Evolutionary conservation across 805 yeast genomes (phyloP).

Genomic region (Hanseniaspora thailandica): DNA sequence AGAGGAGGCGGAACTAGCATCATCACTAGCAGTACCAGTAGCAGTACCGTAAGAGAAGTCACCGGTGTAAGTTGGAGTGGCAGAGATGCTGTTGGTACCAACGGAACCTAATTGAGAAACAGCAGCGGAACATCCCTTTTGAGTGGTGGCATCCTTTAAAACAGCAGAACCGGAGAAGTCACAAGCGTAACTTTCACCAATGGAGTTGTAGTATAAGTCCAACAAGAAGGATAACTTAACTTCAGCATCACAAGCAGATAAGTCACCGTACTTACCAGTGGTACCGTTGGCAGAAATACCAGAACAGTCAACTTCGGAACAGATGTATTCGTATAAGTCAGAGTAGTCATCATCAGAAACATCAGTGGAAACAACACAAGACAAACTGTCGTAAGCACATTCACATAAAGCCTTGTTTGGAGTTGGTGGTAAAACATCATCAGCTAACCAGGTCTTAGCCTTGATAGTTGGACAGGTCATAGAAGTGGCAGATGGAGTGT

Average conservation of each 20-base stretch:
- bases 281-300: constrained; percentile 55
- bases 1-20: constrained; percentile 11
- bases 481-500: constrained; percentile 34
- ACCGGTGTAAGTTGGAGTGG: constrained; percentile 27
- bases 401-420: constrained; percentile 55
- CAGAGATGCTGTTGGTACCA: constrained; percentile 33
- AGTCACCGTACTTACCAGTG: constrained; percentile 57
- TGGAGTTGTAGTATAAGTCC: constrained; percentile 50
- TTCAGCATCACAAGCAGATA: constrained; percentile 58
- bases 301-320: constrained; percentile 46
- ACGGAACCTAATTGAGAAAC: constrained; percentile 53
- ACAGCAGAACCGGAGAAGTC: constrained; percentile 60
- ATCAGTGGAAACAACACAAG: constrained; percentile 39
- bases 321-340: constrained; percentile 45
- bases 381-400: constrained; percentile 45
- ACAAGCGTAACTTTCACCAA: constrained; percentile 42
- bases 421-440: constrained; percentile 64
- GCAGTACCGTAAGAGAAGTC: constrained; percentile 21
- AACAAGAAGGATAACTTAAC: constrained; percentile 54
- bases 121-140: constrained; percentile 44
- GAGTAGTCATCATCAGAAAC: constrained; percentile 48
- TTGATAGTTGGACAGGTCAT: constrained; percentile 52
- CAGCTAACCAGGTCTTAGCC: constrained; percentile 47
- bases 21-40: constrained; percentile 16
- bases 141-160: constrained; percentile 37